These are phyloP conservation scores for Saccharomyces hybrid DNA, from an alignment of 1,139 yeast genomes.

Conservation along the genomic window DNA sequence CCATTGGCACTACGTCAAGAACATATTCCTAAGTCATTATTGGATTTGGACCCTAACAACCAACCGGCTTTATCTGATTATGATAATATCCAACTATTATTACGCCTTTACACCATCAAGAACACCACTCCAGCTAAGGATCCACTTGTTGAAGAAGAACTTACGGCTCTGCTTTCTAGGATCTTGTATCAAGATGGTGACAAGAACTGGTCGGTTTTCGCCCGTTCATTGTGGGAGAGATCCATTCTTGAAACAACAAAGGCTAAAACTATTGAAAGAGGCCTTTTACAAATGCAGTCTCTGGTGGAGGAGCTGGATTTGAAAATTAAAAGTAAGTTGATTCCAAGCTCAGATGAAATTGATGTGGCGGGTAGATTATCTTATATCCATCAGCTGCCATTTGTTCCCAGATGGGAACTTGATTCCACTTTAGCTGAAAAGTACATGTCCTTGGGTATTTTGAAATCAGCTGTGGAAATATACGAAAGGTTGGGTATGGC, in stretches of 20 bases:
- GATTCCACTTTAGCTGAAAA: conserved; percentile 81
- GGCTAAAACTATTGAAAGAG: conserved; percentile 87
- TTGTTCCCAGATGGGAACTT: conserved; percentile 79
- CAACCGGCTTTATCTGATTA: conserved; percentile 68
- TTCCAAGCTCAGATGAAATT: conserved; percentile 45
- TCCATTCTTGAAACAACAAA: conserved; percentile 73
- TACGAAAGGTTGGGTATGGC: conserved; percentile 72
- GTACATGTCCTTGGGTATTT: conserved; percentile 76
- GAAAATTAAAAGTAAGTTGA: conserved; percentile 51
- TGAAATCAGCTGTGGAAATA: conserved; percentile 82
- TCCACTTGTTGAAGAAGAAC: conserved; percentile 71
- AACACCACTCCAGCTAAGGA: conserved; percentile 69
- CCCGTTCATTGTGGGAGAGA: conserved; percentile 86
- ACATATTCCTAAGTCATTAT: conserved; percentile 53
- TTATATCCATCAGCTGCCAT: conserved; percentile 67
- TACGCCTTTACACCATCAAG: conserved; percentile 56
- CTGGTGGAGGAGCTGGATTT: conserved; percentile 84
- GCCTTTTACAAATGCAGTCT: conserved; percentile 86
- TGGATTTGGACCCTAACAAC: conserved; percentile 63
- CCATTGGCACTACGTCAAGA: conserved; percentile 57
- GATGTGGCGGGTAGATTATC: conserved; percentile 43
- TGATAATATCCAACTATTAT: conserved; percentile 65
- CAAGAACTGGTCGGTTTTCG: conserved; percentile 61
- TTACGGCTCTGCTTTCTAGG: conserved; percentile 65
- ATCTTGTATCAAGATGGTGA: conserved; percentile 44